phyloP scores from a whole-genome alignment of 495 filamentous ascomycete genomes.

The Parathielavia appendiculata region DNA sequence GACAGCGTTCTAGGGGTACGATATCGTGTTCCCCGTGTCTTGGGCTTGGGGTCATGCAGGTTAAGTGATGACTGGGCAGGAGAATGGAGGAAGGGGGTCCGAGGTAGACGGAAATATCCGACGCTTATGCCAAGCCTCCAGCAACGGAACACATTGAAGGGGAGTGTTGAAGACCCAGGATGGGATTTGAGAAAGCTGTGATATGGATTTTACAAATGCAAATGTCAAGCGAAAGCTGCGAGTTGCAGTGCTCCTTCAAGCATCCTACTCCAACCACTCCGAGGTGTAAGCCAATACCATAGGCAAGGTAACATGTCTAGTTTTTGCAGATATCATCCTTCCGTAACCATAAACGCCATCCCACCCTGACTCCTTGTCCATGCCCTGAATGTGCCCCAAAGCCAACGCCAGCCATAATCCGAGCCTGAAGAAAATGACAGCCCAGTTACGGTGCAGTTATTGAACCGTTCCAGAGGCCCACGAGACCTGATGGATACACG shows the following conservation, averaged over 20 bases:
- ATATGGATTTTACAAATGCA: not conserved
- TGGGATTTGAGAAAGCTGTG: not conserved
- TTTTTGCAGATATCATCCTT: not conserved
- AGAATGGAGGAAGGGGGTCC: not conserved
- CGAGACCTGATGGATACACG: not conserved
- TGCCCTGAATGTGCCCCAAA: not conserved
- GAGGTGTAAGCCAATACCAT: not conserved
- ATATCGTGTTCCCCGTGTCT: too few species aligned
- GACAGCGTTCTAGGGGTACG: too few species aligned
- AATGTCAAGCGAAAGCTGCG: too few species aligned
- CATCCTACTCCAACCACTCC: too few species aligned
- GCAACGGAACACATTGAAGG: not conserved
- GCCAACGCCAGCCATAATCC: slow-evolving; percentile 8
- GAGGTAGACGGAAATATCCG: not conserved
- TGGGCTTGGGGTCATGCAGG: not conserved
- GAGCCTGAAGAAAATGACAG: not conserved
- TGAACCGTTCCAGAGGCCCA: not conserved
- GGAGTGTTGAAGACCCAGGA: not conserved
- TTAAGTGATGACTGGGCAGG: not conserved
- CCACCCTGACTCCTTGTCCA: not conserved
- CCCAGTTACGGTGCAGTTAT: not conserved
- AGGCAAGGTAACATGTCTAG: not conserved
- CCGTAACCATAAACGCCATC: slow-evolving; percentile 1
- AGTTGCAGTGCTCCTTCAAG: too few species aligned
- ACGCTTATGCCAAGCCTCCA: not conserved